Conservation (phyloP, 2,329 filamentous ascomycete genomes). For the Neoascochyta sp. region DNA sequence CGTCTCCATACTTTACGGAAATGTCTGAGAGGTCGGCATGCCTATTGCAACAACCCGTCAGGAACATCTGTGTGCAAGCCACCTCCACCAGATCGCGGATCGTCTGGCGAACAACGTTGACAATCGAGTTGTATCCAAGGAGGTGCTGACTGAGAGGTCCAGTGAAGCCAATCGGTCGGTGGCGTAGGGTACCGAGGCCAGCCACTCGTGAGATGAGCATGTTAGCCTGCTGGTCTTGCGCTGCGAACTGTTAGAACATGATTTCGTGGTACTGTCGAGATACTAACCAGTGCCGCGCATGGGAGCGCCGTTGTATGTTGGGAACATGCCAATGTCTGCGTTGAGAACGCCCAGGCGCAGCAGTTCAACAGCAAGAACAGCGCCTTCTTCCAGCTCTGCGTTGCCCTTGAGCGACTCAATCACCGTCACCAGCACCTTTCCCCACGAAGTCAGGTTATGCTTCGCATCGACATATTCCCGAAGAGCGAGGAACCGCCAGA, state of each 20-base stretch:
- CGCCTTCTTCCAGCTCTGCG: conserved; percentile 66
- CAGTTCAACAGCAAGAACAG: conserved; percentile 81
- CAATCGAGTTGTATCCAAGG: conserved; percentile 79
- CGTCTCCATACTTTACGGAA: conserved; percentile 67
- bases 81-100: conserved; percentile 83
- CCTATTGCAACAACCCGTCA: conserved; percentile 74
- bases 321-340: conserved; percentile 59
- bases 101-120: conserved; percentile 71
- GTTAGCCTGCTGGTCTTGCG: conserved; percentile 72
- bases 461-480: conserved; percentile 76
- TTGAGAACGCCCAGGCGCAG: conserved; percentile 75
- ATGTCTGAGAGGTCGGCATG: conserved; percentile 59
- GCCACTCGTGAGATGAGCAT: conserved; percentile 83
- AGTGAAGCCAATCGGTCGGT: conserved; percentile 85
- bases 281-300: conserved; percentile 50
- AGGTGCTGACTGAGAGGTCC: conserved; percentile 89
- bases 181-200: conserved; percentile 75
- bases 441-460: conserved; percentile 81
- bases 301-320: conserved; percentile 54
- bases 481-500: conserved; percentile 87
- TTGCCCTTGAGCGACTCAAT: conserved; percentile 59
- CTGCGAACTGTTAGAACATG: conserved; percentile 35
- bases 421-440: conserved; percentile 66
- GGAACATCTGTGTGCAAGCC: conserved; percentile 72
- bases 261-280: not conserved